A percentile compares a stretch with the other conserved stretches of the same genome.
Evolutionary conservation across 805 yeast species (phyloP).

Genomic region (Candida pseudofarinosa): DNA sequence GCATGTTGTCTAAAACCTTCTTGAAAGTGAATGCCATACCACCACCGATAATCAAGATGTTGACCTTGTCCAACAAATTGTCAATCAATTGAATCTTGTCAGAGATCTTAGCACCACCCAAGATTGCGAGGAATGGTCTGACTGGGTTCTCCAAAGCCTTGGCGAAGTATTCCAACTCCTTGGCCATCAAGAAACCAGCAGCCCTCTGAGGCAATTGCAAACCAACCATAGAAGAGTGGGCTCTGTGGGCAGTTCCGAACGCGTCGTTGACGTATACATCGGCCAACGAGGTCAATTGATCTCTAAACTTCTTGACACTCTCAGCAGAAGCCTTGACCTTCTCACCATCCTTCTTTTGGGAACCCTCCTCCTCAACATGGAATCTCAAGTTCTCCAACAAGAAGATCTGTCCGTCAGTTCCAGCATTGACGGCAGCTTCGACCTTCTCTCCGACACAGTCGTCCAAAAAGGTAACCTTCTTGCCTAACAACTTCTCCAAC

Average conservation of each 20-base stretch:
- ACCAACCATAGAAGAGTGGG: constrained; percentile 99
- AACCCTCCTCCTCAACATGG: constrained; percentile 98
- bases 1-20: constrained; percentile 80
- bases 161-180: constrained; percentile 95
- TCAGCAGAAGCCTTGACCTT: constrained; percentile 90
- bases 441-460: constrained; percentile 95
- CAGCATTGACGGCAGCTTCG: constrained; percentile 69
- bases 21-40: constrained; percentile 99
- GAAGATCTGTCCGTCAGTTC: constrained; percentile 77
- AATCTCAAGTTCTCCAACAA: constrained; percentile 94
- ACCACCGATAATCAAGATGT: constrained; percentile 93
- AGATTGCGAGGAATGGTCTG: constrained; percentile 97
- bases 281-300: constrained; percentile 84
- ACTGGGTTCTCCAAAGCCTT: constrained; percentile 97
- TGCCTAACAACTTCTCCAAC: constrained; percentile 69
- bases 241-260: constrained; percentile 99
- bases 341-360: constrained; percentile 85
- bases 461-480: constrained; percentile 70
- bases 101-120: constrained; percentile 99
- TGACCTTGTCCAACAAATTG: constrained; percentile 93
- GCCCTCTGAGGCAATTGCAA: constrained; percentile 93
- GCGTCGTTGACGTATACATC: constrained; percentile 98
- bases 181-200: constrained; percentile 96
- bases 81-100: constrained; percentile 98
- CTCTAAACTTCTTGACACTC: constrained; percentile 83